Evolutionary conservation across 2,329 filamentous ascomycete genomes (phyloP).

Genomic region (Cephalotrichum gorgonifer): DNA sequence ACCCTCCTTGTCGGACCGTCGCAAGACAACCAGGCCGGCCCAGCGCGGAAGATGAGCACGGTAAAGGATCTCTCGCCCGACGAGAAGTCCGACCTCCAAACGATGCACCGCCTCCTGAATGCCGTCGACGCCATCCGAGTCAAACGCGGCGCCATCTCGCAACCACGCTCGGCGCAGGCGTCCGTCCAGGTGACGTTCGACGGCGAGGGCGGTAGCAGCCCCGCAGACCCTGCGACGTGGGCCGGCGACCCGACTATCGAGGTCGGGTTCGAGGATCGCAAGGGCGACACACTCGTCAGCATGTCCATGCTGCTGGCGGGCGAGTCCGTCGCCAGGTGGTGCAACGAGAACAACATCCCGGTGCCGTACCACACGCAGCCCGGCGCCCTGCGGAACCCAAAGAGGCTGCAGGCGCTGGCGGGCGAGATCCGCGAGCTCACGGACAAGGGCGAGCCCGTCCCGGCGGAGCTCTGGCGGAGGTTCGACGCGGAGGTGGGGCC

Average conservation of each 20-base stretch:
- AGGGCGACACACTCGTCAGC: conserved; percentile 22
- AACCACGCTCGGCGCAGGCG: conserved; percentile 30
- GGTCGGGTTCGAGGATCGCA: conserved; percentile 16
- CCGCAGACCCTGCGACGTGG: conserved; percentile 14
- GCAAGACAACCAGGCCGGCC: conserved; percentile 8
- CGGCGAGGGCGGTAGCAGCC: conserved; percentile 9
- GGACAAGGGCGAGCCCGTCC: conserved; percentile 11
- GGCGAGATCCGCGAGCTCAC: conserved; percentile 23
- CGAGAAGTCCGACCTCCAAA: conserved; percentile 34
- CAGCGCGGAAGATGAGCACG: conserved; percentile 31
- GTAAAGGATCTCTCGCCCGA: conserved; percentile 28
- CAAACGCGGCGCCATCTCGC: conserved; percentile 36
- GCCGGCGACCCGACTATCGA: conserved; percentile 41
- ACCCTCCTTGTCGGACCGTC: conserved; percentile 19
- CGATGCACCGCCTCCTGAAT: conserved; percentile 35
- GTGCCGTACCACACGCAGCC: conserved; percentile 42
- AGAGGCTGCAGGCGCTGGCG: conserved; percentile 4
- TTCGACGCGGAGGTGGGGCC: conserved; percentile 31
- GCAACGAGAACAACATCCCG: conserved; percentile 43
- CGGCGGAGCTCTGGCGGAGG: conserved; percentile 18
- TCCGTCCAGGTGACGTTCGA: conserved; percentile 31
- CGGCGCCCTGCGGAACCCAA: conserved; percentile 16
- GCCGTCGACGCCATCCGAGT: conserved; percentile 32
- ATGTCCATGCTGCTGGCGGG: conserved; percentile 51
- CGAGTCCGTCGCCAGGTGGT: conserved; percentile 52